Evolutionary conservation across 805 yeast species (phyloP).

Genomic region (Starmerella apis): DNA sequence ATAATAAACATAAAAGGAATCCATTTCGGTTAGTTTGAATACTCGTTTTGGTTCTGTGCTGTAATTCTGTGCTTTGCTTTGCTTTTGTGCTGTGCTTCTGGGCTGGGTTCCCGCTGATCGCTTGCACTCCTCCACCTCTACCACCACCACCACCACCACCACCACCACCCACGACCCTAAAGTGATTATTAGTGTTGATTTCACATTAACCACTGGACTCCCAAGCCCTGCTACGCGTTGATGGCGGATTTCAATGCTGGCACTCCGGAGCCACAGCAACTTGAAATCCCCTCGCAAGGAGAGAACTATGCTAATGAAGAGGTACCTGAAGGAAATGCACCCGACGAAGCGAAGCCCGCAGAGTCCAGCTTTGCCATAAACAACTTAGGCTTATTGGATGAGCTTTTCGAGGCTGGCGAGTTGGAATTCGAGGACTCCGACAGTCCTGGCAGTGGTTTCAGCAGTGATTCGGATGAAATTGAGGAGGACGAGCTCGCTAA

Average conservation of each 20-base stretch:
- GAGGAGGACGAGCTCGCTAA: conserved; percentile 29
- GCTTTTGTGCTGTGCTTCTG: no score
- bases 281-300: not conserved
- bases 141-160: no score
- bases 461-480: conserved; percentile 53
- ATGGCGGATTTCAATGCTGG: not conserved
- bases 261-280: not conserved
- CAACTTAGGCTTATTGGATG: conserved; percentile 2
- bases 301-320: not conserved
- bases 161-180: no score
- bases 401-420: conserved; percentile 10
- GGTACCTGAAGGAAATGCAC: not conserved
- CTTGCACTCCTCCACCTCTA: no score
- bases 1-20: no score
- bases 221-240: not conserved
- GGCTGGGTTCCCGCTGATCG: no score
- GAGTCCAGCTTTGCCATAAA: not conserved
- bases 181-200: not conserved
- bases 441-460: conserved; percentile 19
- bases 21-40: no score
- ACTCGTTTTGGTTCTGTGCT: not conserved
- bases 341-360: not conserved
- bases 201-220: not conserved
- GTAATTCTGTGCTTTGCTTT: not conserved
- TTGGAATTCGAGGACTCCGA: not conserved